Evolutionary conservation across 352 stramenopile species (phyloP), one percentile per base, ranked within the genome.

Genomic region (Hyaloperonospora arabidopsidis): DNA sequence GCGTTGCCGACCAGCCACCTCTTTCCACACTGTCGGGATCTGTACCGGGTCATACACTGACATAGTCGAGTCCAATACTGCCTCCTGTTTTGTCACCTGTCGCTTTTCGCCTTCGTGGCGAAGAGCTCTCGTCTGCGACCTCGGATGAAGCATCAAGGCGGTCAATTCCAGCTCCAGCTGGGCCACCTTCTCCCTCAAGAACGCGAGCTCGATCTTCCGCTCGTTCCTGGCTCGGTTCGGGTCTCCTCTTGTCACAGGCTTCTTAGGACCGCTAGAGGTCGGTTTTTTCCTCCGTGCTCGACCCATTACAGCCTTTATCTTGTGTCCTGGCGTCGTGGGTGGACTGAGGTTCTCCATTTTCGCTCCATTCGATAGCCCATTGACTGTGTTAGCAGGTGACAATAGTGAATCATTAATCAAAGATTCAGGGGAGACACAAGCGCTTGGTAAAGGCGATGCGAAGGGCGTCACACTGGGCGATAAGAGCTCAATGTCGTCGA

Each of bases 181-280:
- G 13, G 82, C 57, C 17, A 76, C 76, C 58, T 89, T 89, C 52
- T 87, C 65, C 39, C 83, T 72, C 8, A 92, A 52, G 54, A 86
- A 92, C 0, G 63, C 62, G 13, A 82, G 67, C 21, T 92, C 81
- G 19, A 89, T 79, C 48, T 89, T 89, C 4, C 65, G 46, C 45
- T 73, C 65, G 35, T 73, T 69, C 13, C 65, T 48, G 29, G 65
- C 65, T 49, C 57, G 39, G 17, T 73, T 73, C 0, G 65, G 62
- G 52, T 73, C 62, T 46, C 63, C 59, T 53, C 68, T 68, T 5
- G 65, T 72, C 44, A 70, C 57, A 39, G 60, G 61, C 54, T 70
- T 78, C 40, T 68, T 69, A n/a, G 69, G 67, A 1, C 64, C 67
- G 2, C 67, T 67, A 8, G 48, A 44, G n/a, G 65, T 65, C 57